phyloP scores from a whole-genome alignment of 495 filamentous ascomycete species.

The Geopyxis carbonaria region DNA sequence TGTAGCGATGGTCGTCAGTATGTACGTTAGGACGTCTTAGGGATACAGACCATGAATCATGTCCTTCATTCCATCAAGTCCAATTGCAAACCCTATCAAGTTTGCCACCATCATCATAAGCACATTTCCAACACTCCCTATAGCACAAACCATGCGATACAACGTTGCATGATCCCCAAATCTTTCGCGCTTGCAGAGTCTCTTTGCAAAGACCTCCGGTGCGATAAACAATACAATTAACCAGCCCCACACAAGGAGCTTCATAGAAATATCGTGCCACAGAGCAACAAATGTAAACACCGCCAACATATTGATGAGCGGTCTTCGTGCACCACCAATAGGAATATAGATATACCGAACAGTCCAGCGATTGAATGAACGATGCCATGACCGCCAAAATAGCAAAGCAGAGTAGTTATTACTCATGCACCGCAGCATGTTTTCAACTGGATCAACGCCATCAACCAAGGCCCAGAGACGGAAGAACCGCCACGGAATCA shows the following conservation, averaged over 20 bases:
- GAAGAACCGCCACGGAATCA: conserved; percentile 95
- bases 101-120: conserved; percentile 95
- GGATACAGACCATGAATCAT: conserved; percentile 43
- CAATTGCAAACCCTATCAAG: conserved; percentile 84
- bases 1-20: neutral
- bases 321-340: conserved; percentile 51
- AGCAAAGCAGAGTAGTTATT: conserved; percentile 83
- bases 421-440: conserved; percentile 93
- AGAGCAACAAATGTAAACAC: conserved; percentile 96
- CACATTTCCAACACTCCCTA: conserved; percentile 75
- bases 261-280: conserved; percentile 95
- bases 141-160: conserved; percentile 64
- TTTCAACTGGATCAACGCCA: conserved; percentile 87
- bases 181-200: conserved; percentile 50
- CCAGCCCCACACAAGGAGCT: conserved; percentile 92
- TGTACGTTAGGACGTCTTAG: neutral
- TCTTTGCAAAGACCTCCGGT: conserved; percentile 57
- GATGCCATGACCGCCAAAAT: conserved; percentile 96
- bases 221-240: conserved; percentile 82
- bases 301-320: conserved; percentile 52
- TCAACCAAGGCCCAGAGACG: conserved; percentile 83
- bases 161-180: conserved; percentile 50
- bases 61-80: conserved; percentile 66
- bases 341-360: conserved; percentile 90
- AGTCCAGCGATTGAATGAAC: conserved; percentile 84